Evolutionary conservation across 2,329 filamentous ascomycete species (phyloP), one percentile per base, ranked within the genome.

Genomic region (Aspergillus pseudotamarii): DNA sequence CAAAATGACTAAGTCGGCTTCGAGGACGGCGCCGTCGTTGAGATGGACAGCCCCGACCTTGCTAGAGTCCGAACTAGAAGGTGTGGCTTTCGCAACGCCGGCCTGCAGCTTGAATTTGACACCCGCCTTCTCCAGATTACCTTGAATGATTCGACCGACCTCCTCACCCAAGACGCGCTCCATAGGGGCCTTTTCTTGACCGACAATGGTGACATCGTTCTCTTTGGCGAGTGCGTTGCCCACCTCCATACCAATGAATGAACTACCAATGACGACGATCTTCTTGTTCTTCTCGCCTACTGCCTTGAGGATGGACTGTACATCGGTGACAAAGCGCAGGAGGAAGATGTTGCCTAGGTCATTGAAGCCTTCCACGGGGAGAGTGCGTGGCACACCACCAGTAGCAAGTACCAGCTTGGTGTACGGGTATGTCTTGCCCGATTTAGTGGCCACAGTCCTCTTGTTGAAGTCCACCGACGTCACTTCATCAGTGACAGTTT

Each of bases 181-280:
- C 67, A 98, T 86, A 0, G 95, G 94, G 14, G 88, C 88, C 63
- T 87, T 88, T 74, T 97, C 93, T 91, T 94, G 94, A 43, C 95
- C 95, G 26, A 99, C 83, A 46, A 98, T 88, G 9, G 91, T 91
- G 19, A 99, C 93, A 10, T 89, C 81, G 76, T 99, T 96, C 71
- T 91, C 90, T 71, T 90, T 91, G 51, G 91, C 89, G 0, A 96
- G 81, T 59, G 82, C 90, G 67, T 94, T 95, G 65, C 91, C 94
- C n/a, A 96, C 87, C 79, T 99, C 95, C 91, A 99, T 96, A 46
- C 95, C 95, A 73, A 99, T 99, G 79, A 99, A 99, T 0, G 93
- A 96, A 63, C 91, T 94, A 46, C 95, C 95, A 59, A 99, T 84
- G 16, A 99, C 85, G 54, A 97, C 93, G 68, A 99, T 88, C 78